Percentiles rank a stretch among this genome's conserved stretches.
Conservation (phyloP, 2,329 filamentous ascomycete species). For the Epichloe festucae region DNA sequence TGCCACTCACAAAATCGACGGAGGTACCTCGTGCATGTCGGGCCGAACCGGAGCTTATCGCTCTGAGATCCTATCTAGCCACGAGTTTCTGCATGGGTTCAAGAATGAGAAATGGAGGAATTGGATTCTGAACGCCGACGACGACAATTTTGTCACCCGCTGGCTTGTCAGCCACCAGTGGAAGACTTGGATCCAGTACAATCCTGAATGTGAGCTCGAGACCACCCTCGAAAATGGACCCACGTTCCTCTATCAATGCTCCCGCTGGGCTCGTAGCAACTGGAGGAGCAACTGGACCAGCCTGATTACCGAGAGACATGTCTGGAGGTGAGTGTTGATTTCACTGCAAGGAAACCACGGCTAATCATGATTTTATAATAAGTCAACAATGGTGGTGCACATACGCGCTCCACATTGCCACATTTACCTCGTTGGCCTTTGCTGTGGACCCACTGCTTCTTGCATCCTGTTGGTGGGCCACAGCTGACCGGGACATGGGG, state of each 20-base stretch:
- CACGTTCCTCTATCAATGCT: constrained; percentile 87
- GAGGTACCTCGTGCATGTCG: constrained; percentile 92
- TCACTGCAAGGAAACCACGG: background rate
- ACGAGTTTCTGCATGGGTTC: constrained; percentile 77
- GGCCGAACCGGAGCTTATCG: constrained; percentile 88
- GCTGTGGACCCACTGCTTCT: constrained; percentile 63
- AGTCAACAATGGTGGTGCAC: constrained; percentile 89
- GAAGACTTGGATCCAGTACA: constrained; percentile 94
- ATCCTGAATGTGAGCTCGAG: constrained; percentile 79
- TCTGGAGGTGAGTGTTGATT: constrained; percentile 64
- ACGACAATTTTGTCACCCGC: constrained; percentile 95
- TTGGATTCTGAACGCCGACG: constrained; percentile 87
- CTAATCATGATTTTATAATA: constrained; percentile 8
- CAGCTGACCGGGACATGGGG: constrained; percentile 42
- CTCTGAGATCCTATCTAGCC: constrained; percentile 73
- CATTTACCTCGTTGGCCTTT: constrained; percentile 79
- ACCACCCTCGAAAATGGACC: constrained; percentile 82
- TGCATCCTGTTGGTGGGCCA: constrained; percentile 55
- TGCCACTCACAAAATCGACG: constrained; percentile 87
- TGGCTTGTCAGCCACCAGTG: constrained; percentile 88
- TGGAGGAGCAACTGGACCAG: constrained; percentile 96
- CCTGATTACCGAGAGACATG: constrained; percentile 67
- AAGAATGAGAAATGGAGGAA: constrained; percentile 82
- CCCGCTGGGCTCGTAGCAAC: constrained; percentile 92
- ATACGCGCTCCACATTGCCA: constrained; percentile 86